A percentile compares a stretch with the other conserved stretches of the same genome.
Evolutionary conservation across 768 basidiomycete genomes (phyloP).

Genomic region (Hypholoma fasciculare): DNA sequence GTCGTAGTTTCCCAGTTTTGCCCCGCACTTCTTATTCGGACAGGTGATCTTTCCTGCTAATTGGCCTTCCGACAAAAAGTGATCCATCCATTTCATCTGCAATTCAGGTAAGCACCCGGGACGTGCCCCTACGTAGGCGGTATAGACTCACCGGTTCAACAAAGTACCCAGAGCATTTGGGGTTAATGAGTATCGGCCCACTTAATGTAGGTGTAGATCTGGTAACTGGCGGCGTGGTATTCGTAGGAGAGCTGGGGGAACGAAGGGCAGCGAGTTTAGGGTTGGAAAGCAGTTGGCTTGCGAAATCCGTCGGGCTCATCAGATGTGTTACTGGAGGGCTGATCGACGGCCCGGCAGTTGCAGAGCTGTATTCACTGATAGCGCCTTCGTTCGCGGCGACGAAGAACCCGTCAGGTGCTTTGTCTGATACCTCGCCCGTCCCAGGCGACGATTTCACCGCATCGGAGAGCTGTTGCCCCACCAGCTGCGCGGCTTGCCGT

Average conservation of each 20-base stretch:
- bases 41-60: constrained; percentile 89
- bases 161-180: constrained; percentile 95
- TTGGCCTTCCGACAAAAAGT: constrained; percentile 70
- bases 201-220: constrained; percentile 35
- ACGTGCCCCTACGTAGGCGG: neutral
- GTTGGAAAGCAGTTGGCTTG: constrained; percentile 40
- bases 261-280: constrained; percentile 44
- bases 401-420: constrained; percentile 6
- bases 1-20: constrained; percentile 94
- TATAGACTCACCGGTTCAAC: constrained; percentile 74
- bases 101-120: neutral
- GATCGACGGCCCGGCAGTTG: neutral
- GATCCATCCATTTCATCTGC: constrained; percentile 97
- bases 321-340: constrained; percentile 29
- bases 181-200: constrained; percentile 70
- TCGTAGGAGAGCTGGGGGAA: constrained; percentile 8
- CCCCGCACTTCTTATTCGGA: constrained; percentile 87
- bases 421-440: constrained; percentile 8
- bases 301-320: constrained; percentile 38
- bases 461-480: constrained; percentile 44
- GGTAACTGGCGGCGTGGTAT: constrained; percentile 3
- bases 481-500: constrained; percentile 30
- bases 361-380: neutral
- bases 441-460: constrained; percentile 33
- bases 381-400: constrained; percentile 9